phyloP scores from a whole-genome alignment of 2,329 filamentous ascomycete genomes.

The Metarhizium rileyi region DNA sequence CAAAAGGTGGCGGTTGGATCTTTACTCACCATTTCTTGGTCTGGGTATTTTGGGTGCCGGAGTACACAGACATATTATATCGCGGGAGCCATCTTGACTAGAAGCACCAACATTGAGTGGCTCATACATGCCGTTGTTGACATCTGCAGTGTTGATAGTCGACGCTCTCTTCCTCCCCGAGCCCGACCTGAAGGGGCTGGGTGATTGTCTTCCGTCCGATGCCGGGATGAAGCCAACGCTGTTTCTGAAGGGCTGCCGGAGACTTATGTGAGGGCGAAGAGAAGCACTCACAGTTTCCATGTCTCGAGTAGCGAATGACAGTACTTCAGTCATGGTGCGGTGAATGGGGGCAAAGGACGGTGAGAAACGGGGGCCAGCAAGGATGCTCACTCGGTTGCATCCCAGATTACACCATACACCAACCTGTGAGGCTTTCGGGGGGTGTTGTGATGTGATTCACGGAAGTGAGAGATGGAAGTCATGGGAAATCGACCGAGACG shows the following conservation, averaged over 20 bases:
- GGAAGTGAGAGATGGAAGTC: not conserved
- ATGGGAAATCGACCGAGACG: not conserved
- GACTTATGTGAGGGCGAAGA: slow-evolving; percentile 12
- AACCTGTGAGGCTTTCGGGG: not conserved
- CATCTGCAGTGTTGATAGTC: slow-evolving; percentile 35
- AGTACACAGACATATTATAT: slow-evolving; percentile 46
- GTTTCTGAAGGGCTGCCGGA: slow-evolving; percentile 12
- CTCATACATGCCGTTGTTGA: slow-evolving; percentile 26
- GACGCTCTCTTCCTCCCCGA: slow-evolving; percentile 32
- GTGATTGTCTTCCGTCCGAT: slow-evolving; percentile 6
- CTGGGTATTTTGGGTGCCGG: slow-evolving; percentile 48
- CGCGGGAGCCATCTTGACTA: slow-evolving; percentile 23
- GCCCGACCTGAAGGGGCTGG: slow-evolving; percentile 6
- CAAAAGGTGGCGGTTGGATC: not conserved
- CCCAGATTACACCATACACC: slow-evolving; percentile 3
- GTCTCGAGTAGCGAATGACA: slow-evolving; percentile 14
- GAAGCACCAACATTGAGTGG: slow-evolving; percentile 19
- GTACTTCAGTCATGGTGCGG: slow-evolving; percentile 15
- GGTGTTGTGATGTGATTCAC: not conserved
- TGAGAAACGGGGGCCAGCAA: slow-evolving; percentile 3
- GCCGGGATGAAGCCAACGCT: slow-evolving; percentile 5
- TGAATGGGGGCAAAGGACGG: not conserved
- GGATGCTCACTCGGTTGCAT: slow-evolving; percentile 4
- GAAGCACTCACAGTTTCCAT: slow-evolving; percentile 14
- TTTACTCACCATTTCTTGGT: slow-evolving; percentile 46